Conservation (phyloP, 2,329 filamentous ascomycete genomes). For the Lithohypha guttulata region DNA sequence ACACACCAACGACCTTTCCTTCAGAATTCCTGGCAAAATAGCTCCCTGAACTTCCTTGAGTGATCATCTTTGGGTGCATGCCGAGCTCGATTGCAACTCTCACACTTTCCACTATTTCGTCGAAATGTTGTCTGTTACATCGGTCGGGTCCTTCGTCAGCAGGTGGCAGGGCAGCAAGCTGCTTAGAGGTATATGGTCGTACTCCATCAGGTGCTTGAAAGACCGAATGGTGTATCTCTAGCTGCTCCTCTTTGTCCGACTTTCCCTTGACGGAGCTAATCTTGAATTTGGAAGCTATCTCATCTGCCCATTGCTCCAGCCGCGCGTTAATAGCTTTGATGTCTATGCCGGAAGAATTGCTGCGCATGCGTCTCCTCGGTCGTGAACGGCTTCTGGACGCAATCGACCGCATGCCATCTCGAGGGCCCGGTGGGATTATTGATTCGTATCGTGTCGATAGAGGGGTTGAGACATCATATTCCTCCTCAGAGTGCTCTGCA, state of each 20-base stretch:
- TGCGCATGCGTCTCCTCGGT: conserved; percentile 46
- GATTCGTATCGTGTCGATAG: conserved; percentile 55
- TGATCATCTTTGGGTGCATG: conserved; percentile 88
- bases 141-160: conserved; percentile 49
- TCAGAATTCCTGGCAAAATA: conserved; percentile 91
- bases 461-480: conserved; percentile 43
- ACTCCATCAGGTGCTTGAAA: conserved; percentile 89
- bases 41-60: conserved; percentile 92
- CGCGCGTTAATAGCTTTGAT: conserved; percentile 97
- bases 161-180: conserved; percentile 46
- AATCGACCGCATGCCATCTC: conserved; percentile 44
- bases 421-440: conserved; percentile 53
- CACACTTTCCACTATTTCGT: conserved; percentile 83
- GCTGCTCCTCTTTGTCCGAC: conserved; percentile 65
- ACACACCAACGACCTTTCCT: conserved; percentile 92
- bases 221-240: conserved; percentile 95
- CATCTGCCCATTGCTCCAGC: conserved; percentile 91
- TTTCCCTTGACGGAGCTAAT: conserved; percentile 65
- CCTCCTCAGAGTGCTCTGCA: conserved; percentile 57
- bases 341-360: conserved; percentile 79
- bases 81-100: conserved; percentile 78
- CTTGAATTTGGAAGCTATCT: conserved; percentile 96
- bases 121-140: conserved; percentile 72
- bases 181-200: conserved; percentile 65
- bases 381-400: conserved; percentile 29